Conservation (phyloP, 768 basidiomycete genomes). For the Lentinula detonsa region DNA sequence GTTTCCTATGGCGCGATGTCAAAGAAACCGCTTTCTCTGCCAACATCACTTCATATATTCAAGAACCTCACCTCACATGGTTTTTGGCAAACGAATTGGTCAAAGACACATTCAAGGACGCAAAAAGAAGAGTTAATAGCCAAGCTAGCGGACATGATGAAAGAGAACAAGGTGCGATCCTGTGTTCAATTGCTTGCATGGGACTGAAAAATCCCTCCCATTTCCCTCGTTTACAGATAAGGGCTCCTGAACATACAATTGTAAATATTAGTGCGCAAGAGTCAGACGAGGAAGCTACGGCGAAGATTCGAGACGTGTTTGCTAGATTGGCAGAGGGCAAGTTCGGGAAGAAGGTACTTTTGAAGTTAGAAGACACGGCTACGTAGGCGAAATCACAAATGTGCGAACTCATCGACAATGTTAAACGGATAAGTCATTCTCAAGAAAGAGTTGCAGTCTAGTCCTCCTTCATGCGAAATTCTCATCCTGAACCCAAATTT, state of each 20-base stretch:
- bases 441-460: too few species aligned
- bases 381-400: too few species aligned
- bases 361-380: slow-evolving; percentile 26
- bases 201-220: not conserved
- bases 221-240: slow-evolving; percentile 37
- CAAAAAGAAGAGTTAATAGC: slow-evolving; percentile 49
- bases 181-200: not conserved
- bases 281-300: slow-evolving; percentile 29
- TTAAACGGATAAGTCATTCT: too few species aligned
- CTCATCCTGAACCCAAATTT: too few species aligned
- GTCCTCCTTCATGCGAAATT: too few species aligned
- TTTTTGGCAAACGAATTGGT: slow-evolving; percentile 79
- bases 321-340: slow-evolving; percentile 27
- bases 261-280: slow-evolving; percentile 39
- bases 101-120: slow-evolving; percentile 36
- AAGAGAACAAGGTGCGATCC: slow-evolving; percentile 39
- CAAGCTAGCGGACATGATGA: slow-evolving; percentile 47
- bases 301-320: slow-evolving; percentile 47
- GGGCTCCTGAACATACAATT: slow-evolving; percentile 65
- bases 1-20: slow-evolving; percentile 93
- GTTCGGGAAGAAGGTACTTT: slow-evolving; percentile 37
- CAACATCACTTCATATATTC: slow-evolving; percentile 81
- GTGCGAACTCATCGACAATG: not conserved
- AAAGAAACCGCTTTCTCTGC: slow-evolving; percentile 69
- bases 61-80: slow-evolving; percentile 72